These are phyloP conservation scores for Amborella trichopoda DNA, from an alignment of 164 flowering plant genomes.

Conservation along the genomic window DNA sequence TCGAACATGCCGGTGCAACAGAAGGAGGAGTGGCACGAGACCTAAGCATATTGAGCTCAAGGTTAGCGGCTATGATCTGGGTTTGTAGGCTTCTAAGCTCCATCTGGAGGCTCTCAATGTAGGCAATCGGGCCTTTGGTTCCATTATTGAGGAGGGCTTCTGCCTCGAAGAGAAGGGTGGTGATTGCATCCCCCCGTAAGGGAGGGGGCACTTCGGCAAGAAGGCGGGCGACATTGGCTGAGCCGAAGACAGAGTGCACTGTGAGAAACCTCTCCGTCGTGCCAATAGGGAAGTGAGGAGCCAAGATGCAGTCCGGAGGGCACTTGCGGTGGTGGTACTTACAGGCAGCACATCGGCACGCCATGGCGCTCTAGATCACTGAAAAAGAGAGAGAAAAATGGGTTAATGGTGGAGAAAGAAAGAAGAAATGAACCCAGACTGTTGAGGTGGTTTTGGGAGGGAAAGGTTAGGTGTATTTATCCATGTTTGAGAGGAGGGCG, in stretches of 20 bases:
- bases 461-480: too few relatives aligned
- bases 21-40: too few relatives aligned
- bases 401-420: too few relatives aligned
- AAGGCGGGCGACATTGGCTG: constrained; percentile 39
- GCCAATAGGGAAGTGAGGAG: constrained; percentile 31
- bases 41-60: neutral
- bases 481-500: too few relatives aligned
- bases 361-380: too few relatives aligned
- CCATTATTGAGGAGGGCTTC: constrained; percentile 85
- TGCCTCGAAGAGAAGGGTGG: constrained; percentile 93
- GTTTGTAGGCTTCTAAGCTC: neutral
- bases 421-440: too few relatives aligned
- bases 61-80: neutral
- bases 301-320: constrained; percentile 24
- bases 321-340: constrained; percentile 35
- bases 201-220: constrained; percentile 55
- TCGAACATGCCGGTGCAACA: too few relatives aligned
- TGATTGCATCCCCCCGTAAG: constrained; percentile 85
- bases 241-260: constrained; percentile 40
- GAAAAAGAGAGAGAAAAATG: too few relatives aligned
- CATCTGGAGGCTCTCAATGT: constrained; percentile 68
- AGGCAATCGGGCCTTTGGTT: constrained; percentile 90
- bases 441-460: too few relatives aligned
- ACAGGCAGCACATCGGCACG: constrained; percentile 47
- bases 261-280: constrained; percentile 26